Evolutionary conservation across 176 grass and related monocot species (phyloP), one percentile per base, ranked within the genome.

Genomic region (Dendrocalamus sinicus): DNA sequence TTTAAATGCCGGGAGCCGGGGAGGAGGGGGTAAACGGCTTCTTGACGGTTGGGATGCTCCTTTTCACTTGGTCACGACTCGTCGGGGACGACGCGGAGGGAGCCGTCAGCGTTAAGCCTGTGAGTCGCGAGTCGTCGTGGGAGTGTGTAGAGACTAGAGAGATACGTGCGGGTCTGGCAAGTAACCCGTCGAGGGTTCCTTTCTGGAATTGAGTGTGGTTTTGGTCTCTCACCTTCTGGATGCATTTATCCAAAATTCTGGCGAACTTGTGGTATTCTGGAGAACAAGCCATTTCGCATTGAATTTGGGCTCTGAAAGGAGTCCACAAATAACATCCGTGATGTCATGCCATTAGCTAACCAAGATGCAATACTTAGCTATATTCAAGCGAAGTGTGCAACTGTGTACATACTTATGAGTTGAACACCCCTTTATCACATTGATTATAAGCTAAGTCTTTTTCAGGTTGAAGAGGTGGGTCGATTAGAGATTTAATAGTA

Each of bases 1-100:
- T 91, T 91, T 88, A 84, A 84, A 88, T 84, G 89, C 74, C 67
- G 41, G 61, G 40, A 79, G 76, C 19, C 47, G 24, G 73, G 45
- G 72, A 58, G 60, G 55, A 30, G 76, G 37, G 20, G 47, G 40
- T 58, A 41, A 73, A 66, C 81, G 75, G 39, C 75, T 67, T 82
- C 28, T 52, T 47, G 81, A 51, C 87, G 67, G 59, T 35, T 35
- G 35, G 35, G 35, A 1, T 35, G 24, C 12, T 64, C 30, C 61
- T 43, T 71, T 66, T 79, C 9, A 37, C 59, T 74, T 54, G 75
- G 76, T 20, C 88, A 60, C 70, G 40, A 20, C 28, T 67, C 66
- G 74, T 14, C 64, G 44, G 23, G 7, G 57, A 70, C 52, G 44
- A 67, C 77, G 59, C 41, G 23, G 23, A 16, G 40, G 26, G 67